Percentiles rank a stretch among this genome's conserved stretches.
phyloP scores from a whole-genome alignment of 139 green algal species.

The Mychonastes homosphaera region DNA sequence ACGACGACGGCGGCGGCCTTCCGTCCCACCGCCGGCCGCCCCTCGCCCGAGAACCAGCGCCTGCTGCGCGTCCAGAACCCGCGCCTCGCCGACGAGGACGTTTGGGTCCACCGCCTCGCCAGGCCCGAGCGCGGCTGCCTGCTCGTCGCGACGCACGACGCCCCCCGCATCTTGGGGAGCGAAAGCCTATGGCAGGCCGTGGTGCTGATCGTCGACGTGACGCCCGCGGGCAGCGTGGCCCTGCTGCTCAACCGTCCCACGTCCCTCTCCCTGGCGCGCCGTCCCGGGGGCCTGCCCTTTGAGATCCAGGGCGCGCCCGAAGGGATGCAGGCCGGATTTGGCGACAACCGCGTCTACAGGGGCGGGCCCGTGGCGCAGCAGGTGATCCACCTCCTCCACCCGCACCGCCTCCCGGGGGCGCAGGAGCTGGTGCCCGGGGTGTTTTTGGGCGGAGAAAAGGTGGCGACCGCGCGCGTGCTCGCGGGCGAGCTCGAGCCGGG shows the following conservation, averaged over 20 bases:
- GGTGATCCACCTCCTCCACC: not conserved
- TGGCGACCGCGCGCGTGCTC: slow-evolving; percentile 1
- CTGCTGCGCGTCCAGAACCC: slow-evolving; percentile 33
- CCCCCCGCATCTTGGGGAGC: slow-evolving; percentile 9
- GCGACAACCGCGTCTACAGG: slow-evolving; percentile 27
- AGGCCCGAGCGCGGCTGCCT: slow-evolving; percentile 38
- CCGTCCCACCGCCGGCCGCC: no score
- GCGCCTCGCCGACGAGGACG: slow-evolving; percentile 21
- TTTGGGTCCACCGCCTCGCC: slow-evolving; percentile 38
- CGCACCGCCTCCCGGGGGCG: not conserved
- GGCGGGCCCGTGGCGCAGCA: slow-evolving; percentile 25
- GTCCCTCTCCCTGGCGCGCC: slow-evolving; percentile 25
- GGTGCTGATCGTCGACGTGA: slow-evolving; percentile 38
- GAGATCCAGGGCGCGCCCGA: slow-evolving; percentile 19
- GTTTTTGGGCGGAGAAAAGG: not conserved
- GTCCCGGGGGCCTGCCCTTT: slow-evolving; percentile 23
- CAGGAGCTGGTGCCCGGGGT: not conserved
- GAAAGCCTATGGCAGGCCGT: slow-evolving; percentile 40
- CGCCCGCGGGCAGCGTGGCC: slow-evolving; percentile 30
- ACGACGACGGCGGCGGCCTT: no score
- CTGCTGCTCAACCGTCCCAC: slow-evolving; percentile 57
- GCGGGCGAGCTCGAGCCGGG: slow-evolving; percentile 11
- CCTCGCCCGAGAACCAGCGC: slow-evolving; percentile 25
- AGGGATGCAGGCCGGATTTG: slow-evolving; percentile 27
- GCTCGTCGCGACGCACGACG: slow-evolving; percentile 32